phyloP scores from a whole-genome alignment of 495 filamentous ascomycete species.

The Neurospora tetraspora region DNA sequence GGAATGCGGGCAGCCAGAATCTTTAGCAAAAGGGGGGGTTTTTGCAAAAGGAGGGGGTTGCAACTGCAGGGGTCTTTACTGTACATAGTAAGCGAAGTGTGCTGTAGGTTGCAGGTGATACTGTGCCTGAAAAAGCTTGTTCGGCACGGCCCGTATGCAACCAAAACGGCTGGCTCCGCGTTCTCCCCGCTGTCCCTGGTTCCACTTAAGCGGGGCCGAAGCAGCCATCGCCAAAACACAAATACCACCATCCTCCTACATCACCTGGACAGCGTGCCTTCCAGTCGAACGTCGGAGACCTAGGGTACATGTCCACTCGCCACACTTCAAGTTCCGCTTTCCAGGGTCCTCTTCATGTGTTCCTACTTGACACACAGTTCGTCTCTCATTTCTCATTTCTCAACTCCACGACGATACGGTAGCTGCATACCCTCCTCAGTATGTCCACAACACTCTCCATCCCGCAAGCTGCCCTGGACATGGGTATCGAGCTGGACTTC shows the following conservation, averaged over 20 bases:
- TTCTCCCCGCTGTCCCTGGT: neutral
- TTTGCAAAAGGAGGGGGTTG: too few species aligned
- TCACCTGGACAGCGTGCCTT: neutral
- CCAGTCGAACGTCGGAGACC: neutral
- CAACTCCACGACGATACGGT: neutral
- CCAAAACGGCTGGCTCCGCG: neutral
- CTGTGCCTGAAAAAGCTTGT: neutral
- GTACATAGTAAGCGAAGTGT: neutral
- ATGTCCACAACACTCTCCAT: neutral
- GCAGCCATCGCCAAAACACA: neutral
- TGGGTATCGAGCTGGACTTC: neutral
- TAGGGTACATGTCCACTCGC: neutral
- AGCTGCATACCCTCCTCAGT: neutral
- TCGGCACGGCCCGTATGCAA: neutral
- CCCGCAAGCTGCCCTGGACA: neutral
- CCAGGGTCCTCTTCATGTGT: neutral
- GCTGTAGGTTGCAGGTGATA: neutral
- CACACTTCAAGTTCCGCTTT: neutral
- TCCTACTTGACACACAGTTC: neutral
- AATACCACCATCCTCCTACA: neutral
- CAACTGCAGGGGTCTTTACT: too few species aligned
- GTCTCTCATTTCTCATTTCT: neutral
- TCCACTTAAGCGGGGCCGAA: neutral
- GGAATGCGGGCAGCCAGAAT: too few species aligned
- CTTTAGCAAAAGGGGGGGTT: too few species aligned